Conservation (phyloP, 1,284 basidiomycete species). For the Apiotrichum laibachii region DNA sequence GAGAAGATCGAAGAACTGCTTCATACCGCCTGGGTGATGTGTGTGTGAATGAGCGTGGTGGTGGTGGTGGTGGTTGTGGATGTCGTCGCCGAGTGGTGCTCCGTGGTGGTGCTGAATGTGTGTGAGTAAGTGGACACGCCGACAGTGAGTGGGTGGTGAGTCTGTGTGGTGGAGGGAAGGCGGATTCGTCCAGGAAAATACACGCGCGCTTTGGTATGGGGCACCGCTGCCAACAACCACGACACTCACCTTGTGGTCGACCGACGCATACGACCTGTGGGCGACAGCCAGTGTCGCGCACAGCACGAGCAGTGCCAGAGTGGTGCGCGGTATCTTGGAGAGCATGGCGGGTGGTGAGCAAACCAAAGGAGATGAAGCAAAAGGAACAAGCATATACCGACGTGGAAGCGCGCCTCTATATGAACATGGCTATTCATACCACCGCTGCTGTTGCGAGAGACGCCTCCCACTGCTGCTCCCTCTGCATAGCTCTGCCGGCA, state of each 20-base stretch:
- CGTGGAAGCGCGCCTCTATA: too few species aligned
- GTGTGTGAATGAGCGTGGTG: conserved; percentile 1
- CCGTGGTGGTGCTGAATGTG: neutral
- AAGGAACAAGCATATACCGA: too few species aligned
- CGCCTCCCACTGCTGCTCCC: too few species aligned
- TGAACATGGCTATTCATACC: too few species aligned
- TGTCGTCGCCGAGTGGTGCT: neutral
- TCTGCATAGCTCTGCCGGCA: too few species aligned
- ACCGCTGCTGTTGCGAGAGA: too few species aligned
- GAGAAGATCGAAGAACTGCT: conserved; percentile 65
- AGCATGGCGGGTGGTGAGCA: neutral
- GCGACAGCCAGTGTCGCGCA: conserved; percentile 1
- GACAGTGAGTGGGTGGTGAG: neutral
- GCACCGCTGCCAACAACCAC: neutral
- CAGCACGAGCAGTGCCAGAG: neutral
- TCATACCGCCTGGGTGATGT: conserved; percentile 25
- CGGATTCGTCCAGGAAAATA: too few species aligned
- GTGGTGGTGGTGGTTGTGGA: neutral
- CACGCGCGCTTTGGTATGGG: neutral
- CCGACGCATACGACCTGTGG: neutral
- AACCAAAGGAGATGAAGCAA: neutral
- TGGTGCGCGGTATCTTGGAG: neutral
- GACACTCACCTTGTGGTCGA: conserved; percentile 3
- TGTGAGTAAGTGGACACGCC: neutral
- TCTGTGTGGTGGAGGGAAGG: too few species aligned